Percentiles rank a stretch among this genome's conserved stretches.
Conservation (phyloP, 305 asterid genomes). For the Solanum aculeatissimum region DNA sequence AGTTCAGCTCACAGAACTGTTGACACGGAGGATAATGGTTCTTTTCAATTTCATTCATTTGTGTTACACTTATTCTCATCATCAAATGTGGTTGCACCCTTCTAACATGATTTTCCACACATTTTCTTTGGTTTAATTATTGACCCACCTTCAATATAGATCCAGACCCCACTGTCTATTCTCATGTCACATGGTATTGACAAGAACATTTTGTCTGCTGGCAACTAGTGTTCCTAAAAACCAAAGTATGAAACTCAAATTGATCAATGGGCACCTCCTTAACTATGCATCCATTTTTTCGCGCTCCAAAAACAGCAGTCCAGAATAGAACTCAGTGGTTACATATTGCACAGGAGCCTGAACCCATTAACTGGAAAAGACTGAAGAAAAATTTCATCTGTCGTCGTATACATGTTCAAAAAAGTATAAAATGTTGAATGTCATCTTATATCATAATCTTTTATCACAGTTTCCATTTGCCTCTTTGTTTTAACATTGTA, state of each 20-base stretch:
- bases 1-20: conserved; percentile 9
- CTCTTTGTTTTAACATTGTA: neutral
- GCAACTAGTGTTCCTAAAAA: neutral
- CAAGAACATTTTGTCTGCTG: neutral
- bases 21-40: neutral
- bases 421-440: neutral
- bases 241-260: neutral
- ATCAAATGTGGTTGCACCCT: neutral
- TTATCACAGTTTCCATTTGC: neutral
- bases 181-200: neutral
- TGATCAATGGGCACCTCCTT: neutral
- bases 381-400: neutral
- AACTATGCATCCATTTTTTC: neutral
- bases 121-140: neutral
- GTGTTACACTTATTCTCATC: neutral
- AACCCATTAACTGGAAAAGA: neutral
- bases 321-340: neutral
- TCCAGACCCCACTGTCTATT: neutral
- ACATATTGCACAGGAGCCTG: neutral
- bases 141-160: neutral
- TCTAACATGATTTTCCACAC: neutral
- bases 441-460: neutral
- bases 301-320: neutral
- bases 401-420: neutral
- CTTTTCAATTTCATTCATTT: neutral